A percentile compares a stretch with the other conserved stretches of the same genome.
phyloP scores from a whole-genome alignment of 768 basidiomycete genomes.

The Mycena albidolilacea region DNA sequence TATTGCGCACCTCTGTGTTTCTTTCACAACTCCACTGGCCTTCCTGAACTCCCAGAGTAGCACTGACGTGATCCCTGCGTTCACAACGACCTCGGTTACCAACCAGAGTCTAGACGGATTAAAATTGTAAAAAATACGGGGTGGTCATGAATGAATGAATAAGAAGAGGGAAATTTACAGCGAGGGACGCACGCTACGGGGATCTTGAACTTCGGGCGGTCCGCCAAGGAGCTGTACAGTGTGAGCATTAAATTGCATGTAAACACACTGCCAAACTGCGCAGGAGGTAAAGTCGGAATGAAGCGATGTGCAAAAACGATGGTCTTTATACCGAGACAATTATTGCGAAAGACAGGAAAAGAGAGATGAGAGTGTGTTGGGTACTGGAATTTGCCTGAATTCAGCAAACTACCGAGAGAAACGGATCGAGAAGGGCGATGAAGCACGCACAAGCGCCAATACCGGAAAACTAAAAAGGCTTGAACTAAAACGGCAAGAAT shows the following conservation, averaged over 20 bases:
- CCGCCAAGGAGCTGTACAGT: background rate
- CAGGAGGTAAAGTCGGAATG: background rate
- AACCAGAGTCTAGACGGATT: background rate
- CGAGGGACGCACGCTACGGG: background rate
- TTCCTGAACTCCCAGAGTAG: too few relatives aligned
- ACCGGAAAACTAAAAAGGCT: background rate
- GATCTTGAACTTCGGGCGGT: background rate
- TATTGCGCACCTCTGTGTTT: too few relatives aligned
- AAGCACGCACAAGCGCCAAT: constrained; percentile 3
- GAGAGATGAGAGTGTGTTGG: background rate
- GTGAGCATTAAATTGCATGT: background rate
- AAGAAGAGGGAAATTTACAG: too few relatives aligned
- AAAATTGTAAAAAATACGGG: background rate
- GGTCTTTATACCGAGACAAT: background rate
- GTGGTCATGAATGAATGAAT: background rate
- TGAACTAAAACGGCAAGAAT: background rate
- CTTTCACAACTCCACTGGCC: too few relatives aligned
- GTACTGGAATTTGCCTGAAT: constrained; percentile 1
- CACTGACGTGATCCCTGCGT: too few relatives aligned
- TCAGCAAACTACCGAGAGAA: background rate
- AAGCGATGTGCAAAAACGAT: background rate
- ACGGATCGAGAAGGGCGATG: background rate
- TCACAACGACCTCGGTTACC: too few relatives aligned
- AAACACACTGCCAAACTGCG: too few relatives aligned
- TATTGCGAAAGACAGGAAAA: constrained; percentile 1